Percentiles rank a stretch among this genome's conserved stretches.
Evolutionary conservation across 2,329 filamentous ascomycete genomes (phyloP).

Genomic region (Lachnellula subtilissima): DNA sequence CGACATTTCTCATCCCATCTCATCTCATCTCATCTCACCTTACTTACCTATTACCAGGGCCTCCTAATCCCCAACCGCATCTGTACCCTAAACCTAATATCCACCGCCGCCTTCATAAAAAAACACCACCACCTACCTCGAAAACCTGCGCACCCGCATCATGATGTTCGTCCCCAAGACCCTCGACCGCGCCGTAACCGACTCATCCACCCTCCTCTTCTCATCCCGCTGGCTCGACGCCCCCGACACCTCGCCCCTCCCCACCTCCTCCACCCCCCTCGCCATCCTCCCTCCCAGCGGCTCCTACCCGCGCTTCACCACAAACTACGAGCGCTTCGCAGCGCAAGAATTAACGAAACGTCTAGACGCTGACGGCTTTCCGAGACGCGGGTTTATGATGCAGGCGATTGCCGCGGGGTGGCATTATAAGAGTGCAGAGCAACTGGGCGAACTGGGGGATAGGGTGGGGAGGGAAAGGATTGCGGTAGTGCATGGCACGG

Average conservation of each 20-base stretch:
- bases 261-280: slow-evolving; percentile 39
- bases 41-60: slow-evolving; percentile 31
- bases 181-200: slow-evolving; percentile 59
- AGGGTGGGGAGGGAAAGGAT: slow-evolving; percentile 69
- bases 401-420: slow-evolving; percentile 76
- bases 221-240: slow-evolving; percentile 54
- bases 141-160: slow-evolving; percentile 57
- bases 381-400: slow-evolving; percentile 63
- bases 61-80: slow-evolving; percentile 48
- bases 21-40: no score
- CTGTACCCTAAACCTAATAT: slow-evolving; percentile 53
- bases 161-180: slow-evolving; percentile 64
- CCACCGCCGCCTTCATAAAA: slow-evolving; percentile 58
- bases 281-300: slow-evolving; percentile 32
- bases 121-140: slow-evolving; percentile 56
- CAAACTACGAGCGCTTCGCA: slow-evolving; percentile 76
- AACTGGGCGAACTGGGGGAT: slow-evolving; percentile 63
- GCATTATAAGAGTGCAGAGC: slow-evolving; percentile 67
- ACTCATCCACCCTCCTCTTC: slow-evolving; percentile 63
- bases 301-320: slow-evolving; percentile 55
- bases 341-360: slow-evolving; percentile 75
- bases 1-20: no score
- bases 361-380: slow-evolving; percentile 54
- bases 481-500: slow-evolving; percentile 69
- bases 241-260: slow-evolving; percentile 55